phyloP scores from a whole-genome alignment of 129 eudicot genomes.

The Escallonia rubra region DNA sequence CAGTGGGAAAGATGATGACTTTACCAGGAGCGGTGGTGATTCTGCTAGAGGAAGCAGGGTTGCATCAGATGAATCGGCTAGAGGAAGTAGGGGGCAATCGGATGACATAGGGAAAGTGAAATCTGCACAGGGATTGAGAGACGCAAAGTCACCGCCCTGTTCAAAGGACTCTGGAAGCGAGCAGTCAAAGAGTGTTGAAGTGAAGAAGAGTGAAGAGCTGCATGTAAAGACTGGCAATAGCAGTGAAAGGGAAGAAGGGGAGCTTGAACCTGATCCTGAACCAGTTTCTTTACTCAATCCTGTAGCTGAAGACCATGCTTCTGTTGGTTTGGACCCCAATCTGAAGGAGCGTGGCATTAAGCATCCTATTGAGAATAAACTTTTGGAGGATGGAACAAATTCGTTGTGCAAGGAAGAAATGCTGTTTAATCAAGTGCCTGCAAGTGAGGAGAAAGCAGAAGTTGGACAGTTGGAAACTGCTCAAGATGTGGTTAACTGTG shows the following conservation, averaged over 20 bases:
- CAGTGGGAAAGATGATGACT: conserved; percentile 57
- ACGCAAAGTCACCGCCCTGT: conserved; percentile 75
- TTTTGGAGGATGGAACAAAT: conserved; percentile 15
- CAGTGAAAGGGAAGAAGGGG: conserved; percentile 96
- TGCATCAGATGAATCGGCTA: conserved; percentile 3
- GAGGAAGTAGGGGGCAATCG: conserved; percentile 39
- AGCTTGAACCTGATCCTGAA: conserved; percentile 80
- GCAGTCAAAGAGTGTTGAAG: conserved; percentile 67
- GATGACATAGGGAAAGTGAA: conserved; percentile 53
- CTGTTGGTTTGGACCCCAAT: conserved; percentile 15
- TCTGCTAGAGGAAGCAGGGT: conserved; percentile 9
- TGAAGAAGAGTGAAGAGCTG: conserved; percentile 60
- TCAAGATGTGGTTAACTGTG: conserved; percentile 22
- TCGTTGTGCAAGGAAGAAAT: conserved; percentile 21
- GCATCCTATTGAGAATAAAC: conserved; percentile 20
- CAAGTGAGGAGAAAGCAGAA: conserved; percentile 33
- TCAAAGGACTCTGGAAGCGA: conserved; percentile 91
- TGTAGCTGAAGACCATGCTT: conserved; percentile 26
- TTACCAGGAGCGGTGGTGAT: conserved; percentile 49
- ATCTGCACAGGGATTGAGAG: conserved; percentile 62
- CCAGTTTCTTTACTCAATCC: conserved; percentile 23
- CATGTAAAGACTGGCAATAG: conserved; percentile 56
- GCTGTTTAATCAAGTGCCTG: conserved; percentile 19
- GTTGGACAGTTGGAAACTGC: conserved; percentile 19
- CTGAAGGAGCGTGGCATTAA: conserved; percentile 24